Base-by-base conservation (phyloP, 2,329 filamentous ascomycete genomes). In the Pseudogymnoascus sp. region DNA sequence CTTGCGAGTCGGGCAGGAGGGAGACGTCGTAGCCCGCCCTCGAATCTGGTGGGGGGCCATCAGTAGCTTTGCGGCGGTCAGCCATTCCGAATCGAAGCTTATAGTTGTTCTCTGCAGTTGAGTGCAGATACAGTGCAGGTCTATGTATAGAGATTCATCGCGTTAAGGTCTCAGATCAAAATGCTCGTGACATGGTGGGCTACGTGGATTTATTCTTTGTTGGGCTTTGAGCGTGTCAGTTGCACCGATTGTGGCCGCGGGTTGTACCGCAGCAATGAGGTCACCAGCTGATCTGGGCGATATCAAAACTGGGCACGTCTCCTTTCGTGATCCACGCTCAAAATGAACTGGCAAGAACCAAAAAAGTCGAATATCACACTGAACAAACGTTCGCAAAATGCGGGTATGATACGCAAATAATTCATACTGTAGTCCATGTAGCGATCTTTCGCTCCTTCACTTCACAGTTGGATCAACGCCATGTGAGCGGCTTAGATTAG, bases 1-100 rank as follows among this genome's bases (percentile, higher is more conserved):
- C 82, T 73, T 93, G 84, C 75, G 82, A 85, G 75, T 96, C 92
- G n/a, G 92, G 93, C 18, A 97, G 82, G 38, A 77, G 79, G 14
- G 81, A 81, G 65, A 83, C 79, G 74, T 95, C 88, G 77, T 88
- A 92, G 53, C 83, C 84, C 67, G 87, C 80, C 42, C 79, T 85
- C 68, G 86, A 86, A 59, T 77, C 76, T 36, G 80, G 87, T 67
- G 86, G 85, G 40, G 79, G 79, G 28, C 80, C 80, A 66, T 82
- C 78, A 56, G 78, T 81, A 53, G 72, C 72, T 69, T 68, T 67
- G 28, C 64, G 60, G 23, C 71, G 53, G 61, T 74, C 72, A 56
- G 72, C 72, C 72, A 74, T 74, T 49, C 18, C 62, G 38, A 62
- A 16, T 25, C n/a, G 34, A 18, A 25, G 59, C 36, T 60, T 60